Evolutionary conservation across 129 eudicot species (phyloP).

Genomic region (Apium graveolens): DNA sequence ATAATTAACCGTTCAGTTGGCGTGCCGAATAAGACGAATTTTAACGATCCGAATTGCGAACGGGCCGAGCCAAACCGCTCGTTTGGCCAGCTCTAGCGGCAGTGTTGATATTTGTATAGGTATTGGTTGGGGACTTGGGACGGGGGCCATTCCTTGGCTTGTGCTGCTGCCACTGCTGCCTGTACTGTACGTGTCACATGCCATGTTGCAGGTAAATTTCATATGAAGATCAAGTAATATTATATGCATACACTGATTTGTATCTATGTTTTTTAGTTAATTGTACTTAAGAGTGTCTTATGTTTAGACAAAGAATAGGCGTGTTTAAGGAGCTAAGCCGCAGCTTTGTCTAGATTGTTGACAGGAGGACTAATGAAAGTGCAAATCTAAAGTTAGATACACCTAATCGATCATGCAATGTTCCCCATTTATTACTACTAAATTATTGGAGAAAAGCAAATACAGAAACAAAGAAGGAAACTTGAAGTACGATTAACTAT

Average conservation of each 20-base stretch:
- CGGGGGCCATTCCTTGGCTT: constrained; percentile 1
- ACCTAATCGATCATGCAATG: constrained; percentile 1
- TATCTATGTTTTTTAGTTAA: not conserved
- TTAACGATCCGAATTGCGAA: too few species aligned
- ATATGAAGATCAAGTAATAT: not conserved
- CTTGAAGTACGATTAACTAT: not conserved
- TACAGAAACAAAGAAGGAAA: not conserved
- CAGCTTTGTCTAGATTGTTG: not conserved
- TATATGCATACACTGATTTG: not conserved
- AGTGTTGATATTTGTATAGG: not conserved
- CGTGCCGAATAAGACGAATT: too few species aligned
- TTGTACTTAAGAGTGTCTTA: not conserved
- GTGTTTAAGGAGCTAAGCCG: not conserved
- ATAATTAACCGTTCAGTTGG: too few species aligned
- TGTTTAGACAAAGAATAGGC: not conserved
- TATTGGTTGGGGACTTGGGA: constrained; percentile 4
- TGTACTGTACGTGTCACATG: constrained; percentile 8
- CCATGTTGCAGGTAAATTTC: not conserved
- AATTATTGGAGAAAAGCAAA: not conserved
- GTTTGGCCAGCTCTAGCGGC: too few species aligned
- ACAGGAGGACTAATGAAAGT: not conserved
- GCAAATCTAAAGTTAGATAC: not conserved
- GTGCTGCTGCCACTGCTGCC: not conserved
- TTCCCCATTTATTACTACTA: not conserved
- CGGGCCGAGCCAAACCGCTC: too few species aligned